A percentile compares a stretch with the other conserved stretches of the same genome.
phyloP scores from a whole-genome alignment of 2,329 filamentous ascomycete species.

The Beauveria medogensis region DNA sequence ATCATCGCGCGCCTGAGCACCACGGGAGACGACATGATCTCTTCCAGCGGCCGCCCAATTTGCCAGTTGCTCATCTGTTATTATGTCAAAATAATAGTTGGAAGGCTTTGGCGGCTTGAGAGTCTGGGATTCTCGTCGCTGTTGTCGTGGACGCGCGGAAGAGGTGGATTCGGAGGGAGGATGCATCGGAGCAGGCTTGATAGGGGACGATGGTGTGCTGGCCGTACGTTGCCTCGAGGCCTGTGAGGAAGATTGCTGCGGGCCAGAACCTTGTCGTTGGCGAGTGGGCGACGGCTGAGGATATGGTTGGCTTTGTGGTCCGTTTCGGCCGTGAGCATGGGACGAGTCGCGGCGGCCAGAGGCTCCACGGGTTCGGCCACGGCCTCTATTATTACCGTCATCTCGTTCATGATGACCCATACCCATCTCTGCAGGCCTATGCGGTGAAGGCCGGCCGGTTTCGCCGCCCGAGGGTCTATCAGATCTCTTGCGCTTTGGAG shows the following conservation, averaged over 20 bases:
- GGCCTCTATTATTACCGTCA: conserved; percentile 38
- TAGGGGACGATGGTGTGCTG: background rate
- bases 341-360: conserved; percentile 45
- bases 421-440: conserved; percentile 49
- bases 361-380: conserved; percentile 39
- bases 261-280: conserved; percentile 9
- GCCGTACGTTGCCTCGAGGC: background rate
- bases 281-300: conserved; percentile 3
- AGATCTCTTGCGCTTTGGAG: conserved; percentile 52
- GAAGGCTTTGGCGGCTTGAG: conserved; percentile 28
- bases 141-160: conserved; percentile 14
- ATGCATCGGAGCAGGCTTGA: background rate
- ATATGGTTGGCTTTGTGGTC: conserved; percentile 15
- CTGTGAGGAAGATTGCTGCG: background rate
- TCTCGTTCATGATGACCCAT: conserved; percentile 52
- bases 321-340: conserved; percentile 25
- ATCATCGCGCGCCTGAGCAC: conserved; percentile 54
- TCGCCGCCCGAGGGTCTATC: conserved; percentile 40
- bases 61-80: conserved; percentile 62
- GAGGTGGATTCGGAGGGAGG: background rate
- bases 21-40: conserved; percentile 57
- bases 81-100: conserved; percentile 63
- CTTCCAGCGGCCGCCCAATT: conserved; percentile 63
- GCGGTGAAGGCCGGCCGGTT: conserved; percentile 49
- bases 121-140: background rate